Base-by-base conservation (phyloP, 2,329 filamentous ascomycete genomes). In the Lecanoromycetidae sp. region DNA sequence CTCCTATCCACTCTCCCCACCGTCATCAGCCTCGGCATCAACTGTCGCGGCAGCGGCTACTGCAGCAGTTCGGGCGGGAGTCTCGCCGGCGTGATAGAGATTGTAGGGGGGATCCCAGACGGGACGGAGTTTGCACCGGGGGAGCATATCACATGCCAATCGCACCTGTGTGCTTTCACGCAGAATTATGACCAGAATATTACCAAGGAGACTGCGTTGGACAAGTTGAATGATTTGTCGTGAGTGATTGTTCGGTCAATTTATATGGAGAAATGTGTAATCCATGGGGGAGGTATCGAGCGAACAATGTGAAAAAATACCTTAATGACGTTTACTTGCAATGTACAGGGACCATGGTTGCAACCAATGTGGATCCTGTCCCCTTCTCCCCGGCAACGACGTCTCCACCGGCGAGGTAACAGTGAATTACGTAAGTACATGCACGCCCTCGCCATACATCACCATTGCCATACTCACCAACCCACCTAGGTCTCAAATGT, bases 351-450 rank as follows among this genome's bases (percentile, higher is more conserved):
- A 39, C 20, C 41, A 44, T 22, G 41, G 41, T 15, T 44, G 41
- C 41, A 44, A 44, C 9, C n/a, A 17, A n/a, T 44, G 41, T 32
- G 41, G 41, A 15, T 29, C 23, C n/a, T 20, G 17, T 26, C 41
- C 41, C 19, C 36, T 36, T 9, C 41, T 22, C 15, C 41, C 41
- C 13, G 41, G 41, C 27, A 44, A 44, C 7, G 32, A 44, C n/a
- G 41, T 44, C 9, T 12, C 7, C 17, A 44, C 41, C 25, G 41
- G 41, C 32, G 32, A 34, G 41, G 17, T 44, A 15, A 44, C 41
- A n/a, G 41, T 39, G 15, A 44, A 44, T 20, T 44, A 44, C 26
- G 41, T 44, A 23, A 5, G 35, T 37, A n/a, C n/a, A n/a, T n/a
- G n/a, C n/a, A n/a, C n/a, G n/a, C n/a, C n/a, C n/a, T n/a, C n/a